A percentile compares a stretch with the other conserved stretches of the same genome.
Conservation (phyloP, 345 rosid species). For the Hibiscus tridactylites region DNA sequence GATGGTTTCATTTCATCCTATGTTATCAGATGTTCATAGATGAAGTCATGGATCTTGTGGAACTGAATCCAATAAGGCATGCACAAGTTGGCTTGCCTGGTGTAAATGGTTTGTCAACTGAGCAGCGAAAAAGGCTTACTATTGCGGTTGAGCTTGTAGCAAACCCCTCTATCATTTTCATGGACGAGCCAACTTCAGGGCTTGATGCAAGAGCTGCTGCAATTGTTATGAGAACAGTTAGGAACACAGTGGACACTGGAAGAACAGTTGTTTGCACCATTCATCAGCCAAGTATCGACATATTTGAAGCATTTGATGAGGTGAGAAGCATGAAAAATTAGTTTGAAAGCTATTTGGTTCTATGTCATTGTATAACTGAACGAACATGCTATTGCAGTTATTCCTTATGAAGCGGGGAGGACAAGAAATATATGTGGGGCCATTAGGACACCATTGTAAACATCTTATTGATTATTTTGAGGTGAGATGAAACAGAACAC, state of each 20-base stretch:
- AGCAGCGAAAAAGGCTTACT: slow-evolving; percentile 85
- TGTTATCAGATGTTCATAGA: slow-evolving; percentile 65
- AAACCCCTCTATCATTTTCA: slow-evolving; percentile 83
- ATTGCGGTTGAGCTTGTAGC: slow-evolving; percentile 93
- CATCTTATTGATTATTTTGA: slow-evolving; percentile 58
- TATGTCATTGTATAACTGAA: background rate
- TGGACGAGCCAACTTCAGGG: slow-evolving; percentile 98
- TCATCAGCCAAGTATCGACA: slow-evolving; percentile 91
- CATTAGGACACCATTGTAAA: slow-evolving; percentile 55
- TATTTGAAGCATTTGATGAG: slow-evolving; percentile 93
- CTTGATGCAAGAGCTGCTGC: slow-evolving; percentile 96
- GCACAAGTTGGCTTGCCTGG: slow-evolving; percentile 87
- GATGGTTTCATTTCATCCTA: background rate
- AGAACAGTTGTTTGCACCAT: slow-evolving; percentile 93
- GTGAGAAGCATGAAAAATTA: slow-evolving; percentile 17
- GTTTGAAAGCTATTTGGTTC: background rate
- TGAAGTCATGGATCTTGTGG: slow-evolving; percentile 91
- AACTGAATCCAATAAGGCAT: slow-evolving; percentile 46
- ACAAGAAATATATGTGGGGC: slow-evolving; percentile 72
- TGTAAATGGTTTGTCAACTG: slow-evolving; percentile 71
- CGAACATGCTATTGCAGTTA: slow-evolving; percentile 30
- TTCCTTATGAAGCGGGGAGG: slow-evolving; percentile 74
- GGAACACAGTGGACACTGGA: slow-evolving; percentile 88
- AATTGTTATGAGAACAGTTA: slow-evolving; percentile 82
- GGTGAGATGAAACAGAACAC: slow-evolving; percentile 25